phyloP scores from a whole-genome alignment of 1,284 basidiomycete genomes.

The Pseudozyma hubeiensis region DNA sequence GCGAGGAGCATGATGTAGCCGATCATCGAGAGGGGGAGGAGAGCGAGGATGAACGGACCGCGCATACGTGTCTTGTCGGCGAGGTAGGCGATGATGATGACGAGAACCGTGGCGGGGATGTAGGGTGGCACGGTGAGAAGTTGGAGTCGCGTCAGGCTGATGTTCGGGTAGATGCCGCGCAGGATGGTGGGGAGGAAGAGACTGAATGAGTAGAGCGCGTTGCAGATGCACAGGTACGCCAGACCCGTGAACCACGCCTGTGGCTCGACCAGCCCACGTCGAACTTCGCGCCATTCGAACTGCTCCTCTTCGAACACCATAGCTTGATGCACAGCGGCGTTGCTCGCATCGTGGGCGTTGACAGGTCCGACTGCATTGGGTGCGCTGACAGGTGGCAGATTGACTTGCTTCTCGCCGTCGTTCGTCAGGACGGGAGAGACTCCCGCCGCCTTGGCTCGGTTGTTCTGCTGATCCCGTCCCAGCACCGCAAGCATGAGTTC shows the following conservation, averaged over 20 bases:
- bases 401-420: conserved; percentile 15
- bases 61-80: conserved; percentile 67
- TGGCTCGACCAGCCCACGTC: conserved; percentile 45
- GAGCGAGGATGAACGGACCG: conserved; percentile 66
- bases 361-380: conserved; percentile 14
- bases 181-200: conserved; percentile 73
- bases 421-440: conserved; percentile 9
- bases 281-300: conserved; percentile 56
- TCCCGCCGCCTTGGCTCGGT: conserved; percentile 72
- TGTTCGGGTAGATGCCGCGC: conserved; percentile 44
- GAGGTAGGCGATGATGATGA: conserved; percentile 65
- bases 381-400: conserved; percentile 14
- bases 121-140: conserved; percentile 58
- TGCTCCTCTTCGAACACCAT: conserved; percentile 40
- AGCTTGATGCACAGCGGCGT: conserved; percentile 15
- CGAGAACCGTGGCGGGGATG: conserved; percentile 60
- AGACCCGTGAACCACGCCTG: conserved; percentile 58
- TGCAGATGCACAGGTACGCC: conserved; percentile 50
- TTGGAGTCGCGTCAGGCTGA: conserved; percentile 50
- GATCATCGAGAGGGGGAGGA: conserved; percentile 66
- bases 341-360: conserved; percentile 2
- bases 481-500: conserved; percentile 72
- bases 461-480: conserved; percentile 41
- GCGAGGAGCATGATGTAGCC: conserved; percentile 63
- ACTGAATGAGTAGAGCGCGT: conserved; percentile 52